These are phyloP conservation scores for Tricholoma bakamatsutake DNA, from an alignment of 768 basidiomycete species.

Conservation along the genomic window DNA sequence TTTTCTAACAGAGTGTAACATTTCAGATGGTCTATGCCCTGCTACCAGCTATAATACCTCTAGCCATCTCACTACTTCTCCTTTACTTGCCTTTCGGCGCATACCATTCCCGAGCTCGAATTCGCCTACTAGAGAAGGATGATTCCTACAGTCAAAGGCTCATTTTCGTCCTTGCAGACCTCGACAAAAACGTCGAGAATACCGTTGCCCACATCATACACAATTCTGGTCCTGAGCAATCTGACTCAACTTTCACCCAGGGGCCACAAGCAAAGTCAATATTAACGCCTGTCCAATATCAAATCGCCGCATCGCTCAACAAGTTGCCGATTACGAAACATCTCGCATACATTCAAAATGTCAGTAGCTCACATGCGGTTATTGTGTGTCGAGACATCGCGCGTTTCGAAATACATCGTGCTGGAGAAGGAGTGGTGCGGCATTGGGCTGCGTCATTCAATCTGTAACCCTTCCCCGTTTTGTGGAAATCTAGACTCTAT, in stretches of 20 bases:
- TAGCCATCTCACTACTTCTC: constrained; percentile 47
- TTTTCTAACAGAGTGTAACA: constrained; percentile 1
- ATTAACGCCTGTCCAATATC: constrained; percentile 51
- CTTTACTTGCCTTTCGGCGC: constrained; percentile 54
- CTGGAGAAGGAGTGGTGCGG: constrained; percentile 59
- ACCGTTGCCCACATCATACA: constrained; percentile 58
- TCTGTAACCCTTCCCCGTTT: constrained; percentile 14
- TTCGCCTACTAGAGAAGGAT: constrained; percentile 58
- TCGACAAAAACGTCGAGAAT: constrained; percentile 59
- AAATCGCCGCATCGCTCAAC: constrained; percentile 57
- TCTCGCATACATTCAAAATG: constrained; percentile 52
- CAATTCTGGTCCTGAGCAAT: constrained; percentile 25
- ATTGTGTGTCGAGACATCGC: constrained; percentile 67
- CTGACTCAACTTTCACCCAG: constrained; percentile 4
- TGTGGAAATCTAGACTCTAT: not conserved
- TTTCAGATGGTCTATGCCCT: constrained; percentile 44
- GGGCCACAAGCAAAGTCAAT: constrained; percentile 31
- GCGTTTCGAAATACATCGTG: constrained; percentile 48
- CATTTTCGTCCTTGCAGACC: constrained; percentile 44
- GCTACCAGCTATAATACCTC: constrained; percentile 63
- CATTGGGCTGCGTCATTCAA: constrained; percentile 67
- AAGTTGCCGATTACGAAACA: constrained; percentile 69
- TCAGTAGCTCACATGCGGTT: constrained; percentile 63
- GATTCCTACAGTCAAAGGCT: constrained; percentile 43
- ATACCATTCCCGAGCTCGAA: constrained; percentile 55